Evolutionary conservation across 352 stramenopile genomes (phyloP), one percentile per base, ranked within the genome.

Genomic region (Pythium myriotylum): DNA sequence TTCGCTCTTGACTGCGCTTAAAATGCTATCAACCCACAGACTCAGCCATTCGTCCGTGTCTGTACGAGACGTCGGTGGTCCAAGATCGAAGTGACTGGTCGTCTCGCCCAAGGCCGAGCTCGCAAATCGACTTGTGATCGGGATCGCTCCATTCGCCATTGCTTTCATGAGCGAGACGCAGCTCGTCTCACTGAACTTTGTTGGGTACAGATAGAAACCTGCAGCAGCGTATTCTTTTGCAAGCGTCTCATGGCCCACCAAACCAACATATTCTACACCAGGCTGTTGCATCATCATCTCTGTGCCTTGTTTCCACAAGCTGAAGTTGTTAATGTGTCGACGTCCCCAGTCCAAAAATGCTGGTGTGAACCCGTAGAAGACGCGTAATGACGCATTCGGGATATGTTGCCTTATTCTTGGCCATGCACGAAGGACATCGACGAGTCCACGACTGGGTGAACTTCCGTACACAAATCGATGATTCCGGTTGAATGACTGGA

Each of bases 111-210:
- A 49, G 3, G 79, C 85, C 1, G 88, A 97, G 8, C 59, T 33
- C 3, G 62, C 54, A 57, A 80, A 92, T 0, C 79, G 74, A 65
- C 74, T 95, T 23, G 92, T 97, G 61, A 98, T 90, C 19, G 93
- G 92, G 49, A 98, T 88, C 2, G 87, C 86, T 16, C 92, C 93
- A 43, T 86, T 84, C 3, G 78, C 79, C 88, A 97, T 97, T 4
- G 89, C 90, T 62, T 97, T 97, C 82, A 98, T 97, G 39, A 97
- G 70, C 5, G 93, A 92, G 20, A 98, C 87, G 49, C 91, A 97
- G 33, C 92, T 96, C 29, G 92, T 97, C 65, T 98, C 92, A 14
- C 76, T 74, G 56, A 86, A 97, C 13, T 74, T 79, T 2, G 91
- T 97, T 33, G 92, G 93, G 58, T 97, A 98, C 37, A 97, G 65